Evolutionary conservation across 192 early-diverging fungal genomes (phyloP), one percentile per base, ranked within the genome.

Genomic region (Entophlyctis luteolus): DNA sequence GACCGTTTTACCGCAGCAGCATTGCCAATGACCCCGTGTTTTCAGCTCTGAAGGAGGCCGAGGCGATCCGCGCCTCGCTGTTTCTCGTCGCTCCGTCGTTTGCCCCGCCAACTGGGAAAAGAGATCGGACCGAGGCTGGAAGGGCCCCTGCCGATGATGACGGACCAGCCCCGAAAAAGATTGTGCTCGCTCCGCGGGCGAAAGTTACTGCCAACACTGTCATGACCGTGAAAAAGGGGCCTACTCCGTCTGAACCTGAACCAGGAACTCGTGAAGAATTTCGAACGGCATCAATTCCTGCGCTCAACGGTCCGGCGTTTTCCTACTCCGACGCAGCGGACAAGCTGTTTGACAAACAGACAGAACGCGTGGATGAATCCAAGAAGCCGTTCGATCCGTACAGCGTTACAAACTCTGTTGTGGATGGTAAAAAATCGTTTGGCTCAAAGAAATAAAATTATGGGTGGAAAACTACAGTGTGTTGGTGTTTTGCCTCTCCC

Each of bases 71-170:
- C 16, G 58, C 58, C 22, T 45, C 37, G 18, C 25, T 60, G 8
- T 60, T 25, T 45, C 39, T 60, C 1, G 58, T 60, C 25, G 23
- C 58, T 0, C 58, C 58, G 22, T 60, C 58, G 28, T 60, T 60
- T 42, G 58, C 58, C 50, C 22, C 22, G 25, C 22, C 22, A 28
- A 20, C 23, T 20, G 50, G 16, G 18, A 0, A 12, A 16, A 25
- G 29, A 12, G 50, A 53, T 28, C 23, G 29, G 12, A 25, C 14
- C 2, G 50, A 12, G 14, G 50, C 16, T 2, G 50, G 23, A 14
- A 45, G 10, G 42, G 42, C 10, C 42, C 10, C n/a, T 45, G 42
- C 10, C 10, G 10, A 45, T 45, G 10, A 45, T 45, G 42, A 10
- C 42, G 10, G 10, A 14, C 10, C 10, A 14, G 42, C 10, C 10